Conservation (phyloP, 2,329 filamentous ascomycete genomes). For the Scolecobasidium constrictum region DNA sequence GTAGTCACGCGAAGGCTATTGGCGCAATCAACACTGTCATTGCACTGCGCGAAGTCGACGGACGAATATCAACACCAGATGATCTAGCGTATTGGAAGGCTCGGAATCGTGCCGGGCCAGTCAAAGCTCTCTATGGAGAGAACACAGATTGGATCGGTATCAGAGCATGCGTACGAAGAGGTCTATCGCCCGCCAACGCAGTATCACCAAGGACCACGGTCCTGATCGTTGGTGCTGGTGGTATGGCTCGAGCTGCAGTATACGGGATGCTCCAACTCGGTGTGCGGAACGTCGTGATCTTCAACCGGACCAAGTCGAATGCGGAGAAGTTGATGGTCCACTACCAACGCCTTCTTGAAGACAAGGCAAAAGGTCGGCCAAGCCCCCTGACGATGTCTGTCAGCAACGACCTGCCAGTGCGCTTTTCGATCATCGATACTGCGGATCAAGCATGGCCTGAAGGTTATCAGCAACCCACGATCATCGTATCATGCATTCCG, state of each 20-base stretch:
- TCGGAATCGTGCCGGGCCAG: slow-evolving; percentile 53
- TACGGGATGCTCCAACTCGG: slow-evolving; percentile 71
- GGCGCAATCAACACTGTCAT: slow-evolving; percentile 69
- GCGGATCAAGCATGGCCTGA: slow-evolving; percentile 54
- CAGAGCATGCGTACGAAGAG: slow-evolving; percentile 58
- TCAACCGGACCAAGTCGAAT: slow-evolving; percentile 58
- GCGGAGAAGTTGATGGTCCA: slow-evolving; percentile 58
- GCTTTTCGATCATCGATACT: slow-evolving; percentile 48
- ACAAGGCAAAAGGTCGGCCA: slow-evolving; percentile 1
- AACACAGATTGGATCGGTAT: slow-evolving; percentile 80
- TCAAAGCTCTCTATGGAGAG: slow-evolving; percentile 62
- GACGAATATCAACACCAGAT: slow-evolving; percentile 39
- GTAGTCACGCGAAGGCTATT: slow-evolving; percentile 61
- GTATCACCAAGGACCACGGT: slow-evolving; percentile 42
- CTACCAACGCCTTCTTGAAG: slow-evolving; percentile 47
- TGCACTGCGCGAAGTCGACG: slow-evolving; percentile 53
- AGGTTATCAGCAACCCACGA: slow-evolving; percentile 53
- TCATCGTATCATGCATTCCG: slow-evolving; percentile 67
- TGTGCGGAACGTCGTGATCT: slow-evolving; percentile 64
- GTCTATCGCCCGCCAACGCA: slow-evolving; percentile 58
- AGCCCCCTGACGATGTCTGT: slow-evolving; percentile 10
- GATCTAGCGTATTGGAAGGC: slow-evolving; percentile 42
- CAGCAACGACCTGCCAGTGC: slow-evolving; percentile 15
- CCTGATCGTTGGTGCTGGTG: slow-evolving; percentile 49
- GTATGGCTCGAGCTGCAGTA: slow-evolving; percentile 68